Conservation (phyloP, 2,329 filamentous ascomycete species). For the Aspergillus caelatus region DNA sequence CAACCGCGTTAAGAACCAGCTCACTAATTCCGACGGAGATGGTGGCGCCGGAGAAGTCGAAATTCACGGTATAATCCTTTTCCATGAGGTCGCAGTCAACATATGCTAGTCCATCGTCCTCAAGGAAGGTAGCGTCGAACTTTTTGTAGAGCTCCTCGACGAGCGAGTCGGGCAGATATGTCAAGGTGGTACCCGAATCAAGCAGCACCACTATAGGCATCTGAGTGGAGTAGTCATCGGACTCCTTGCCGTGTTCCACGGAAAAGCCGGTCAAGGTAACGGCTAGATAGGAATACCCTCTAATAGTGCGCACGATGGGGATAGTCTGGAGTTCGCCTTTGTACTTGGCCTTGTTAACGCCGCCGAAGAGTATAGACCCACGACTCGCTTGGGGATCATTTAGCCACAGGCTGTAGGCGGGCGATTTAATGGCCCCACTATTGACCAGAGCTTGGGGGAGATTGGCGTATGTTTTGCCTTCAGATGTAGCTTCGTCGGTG, state of each 20-base stretch:
- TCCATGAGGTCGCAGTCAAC: constrained; percentile 55
- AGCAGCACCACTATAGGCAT: constrained; percentile 65
- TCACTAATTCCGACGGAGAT: constrained; percentile 60
- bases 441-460: constrained; percentile 65
- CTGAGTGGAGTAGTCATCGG: constrained; percentile 20
- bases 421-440: constrained; percentile 63
- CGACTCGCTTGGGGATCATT: constrained; percentile 66
- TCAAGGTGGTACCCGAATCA: constrained; percentile 70
- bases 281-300: constrained; percentile 62
- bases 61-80: constrained; percentile 52
- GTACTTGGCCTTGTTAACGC: constrained; percentile 67
- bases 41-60: constrained; percentile 56
- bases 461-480: constrained; percentile 55
- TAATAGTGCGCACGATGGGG: constrained; percentile 59
- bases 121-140: constrained; percentile 61
- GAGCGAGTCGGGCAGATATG: constrained; percentile 63
- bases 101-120: constrained; percentile 52
- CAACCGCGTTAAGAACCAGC: constrained; percentile 63
- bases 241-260: constrained; percentile 30
- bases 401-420: constrained; percentile 72
- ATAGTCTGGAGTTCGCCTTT: constrained; percentile 63
- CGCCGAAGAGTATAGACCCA: constrained; percentile 72
- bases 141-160: constrained; percentile 55
- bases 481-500: constrained; percentile 62
- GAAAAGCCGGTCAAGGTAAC: constrained; percentile 65